Base-by-base conservation (phyloP, 129 eudicot genomes). In the Erigeron canadensis region DNA sequence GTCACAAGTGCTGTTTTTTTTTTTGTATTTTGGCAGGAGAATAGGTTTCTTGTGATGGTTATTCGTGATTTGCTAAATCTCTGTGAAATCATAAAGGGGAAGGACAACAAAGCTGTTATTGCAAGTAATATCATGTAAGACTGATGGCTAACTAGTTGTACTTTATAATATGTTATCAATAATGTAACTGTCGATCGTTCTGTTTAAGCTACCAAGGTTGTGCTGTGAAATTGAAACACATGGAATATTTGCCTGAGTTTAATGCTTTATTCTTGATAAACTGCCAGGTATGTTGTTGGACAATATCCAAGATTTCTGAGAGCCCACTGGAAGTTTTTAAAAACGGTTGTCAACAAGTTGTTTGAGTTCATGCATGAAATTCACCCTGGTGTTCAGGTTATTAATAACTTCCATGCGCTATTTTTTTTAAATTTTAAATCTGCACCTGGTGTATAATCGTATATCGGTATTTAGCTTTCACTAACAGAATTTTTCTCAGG, bases 301-400 rank as follows among this genome's bases (percentile, higher is more conserved):
- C 99, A 95, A 67, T 95, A 95, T 65, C 99, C 99, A 45, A 84
- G 99, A 63, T 95, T 95, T 83, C 75, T 95, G 67, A 83, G 99
- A 74, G 97, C 97, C 40, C 99, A 95, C 54, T 95, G 99, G 99
- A 95, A 95, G 85, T 95, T 95, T 75, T 82, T 95, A 81, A 95
- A 95, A 80, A 95, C 99, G 12, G 99, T 95, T 77, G 95, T 95
- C 16, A 90, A 95, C 82, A 95, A 95, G 85, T 72, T 95, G 80
- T 95, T 95, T 80, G 99, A 95, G 80, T 95, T 95, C 86, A 95
- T 95, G 99, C 99, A 95, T 44, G 99, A 95, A 82, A 86, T 91
- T 7, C 99, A 95, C 79, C 99, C 97, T 6, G 99, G 99, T 72
- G 99, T 95, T 75, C 99, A 93, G 98, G 98, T 92, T 81, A 55